Evolutionary conservation across 1,284 basidiomycete genomes (phyloP).

Genomic region (Sparassis latifolia): DNA sequence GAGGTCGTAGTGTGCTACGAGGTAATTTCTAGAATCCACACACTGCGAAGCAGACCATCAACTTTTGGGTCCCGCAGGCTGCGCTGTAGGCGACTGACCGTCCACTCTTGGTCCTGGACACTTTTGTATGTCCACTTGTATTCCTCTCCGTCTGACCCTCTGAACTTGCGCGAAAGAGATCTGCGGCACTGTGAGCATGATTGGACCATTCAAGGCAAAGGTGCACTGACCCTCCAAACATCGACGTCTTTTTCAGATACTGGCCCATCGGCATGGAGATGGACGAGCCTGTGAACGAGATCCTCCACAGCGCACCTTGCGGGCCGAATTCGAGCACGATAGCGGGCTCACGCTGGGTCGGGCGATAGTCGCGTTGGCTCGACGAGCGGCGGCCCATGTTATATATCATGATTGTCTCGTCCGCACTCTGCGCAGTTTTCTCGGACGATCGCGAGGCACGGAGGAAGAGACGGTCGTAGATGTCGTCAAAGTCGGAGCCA

Average conservation of each 20-base stretch:
- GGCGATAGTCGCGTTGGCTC: constrained; percentile 45
- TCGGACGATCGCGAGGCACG: constrained; percentile 44
- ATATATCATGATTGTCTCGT: constrained; percentile 37
- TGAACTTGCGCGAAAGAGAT: constrained; percentile 58
- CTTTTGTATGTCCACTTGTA: constrained; percentile 57
- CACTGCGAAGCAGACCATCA: constrained; percentile 35
- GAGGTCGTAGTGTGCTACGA: constrained; percentile 54
- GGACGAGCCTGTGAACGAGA: constrained; percentile 40
- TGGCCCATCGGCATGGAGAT: constrained; percentile 47
- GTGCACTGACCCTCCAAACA: constrained; percentile 54
- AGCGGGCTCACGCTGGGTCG: constrained; percentile 42
- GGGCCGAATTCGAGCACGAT: constrained; percentile 52
- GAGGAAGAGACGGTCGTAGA: constrained; percentile 67
- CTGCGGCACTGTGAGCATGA: constrained; percentile 25
- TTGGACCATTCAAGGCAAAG: constrained; percentile 1
- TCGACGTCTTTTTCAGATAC: constrained; percentile 52
- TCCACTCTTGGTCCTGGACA: constrained; percentile 57
- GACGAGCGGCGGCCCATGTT: constrained; percentile 57
- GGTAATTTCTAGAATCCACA: constrained; percentile 50
- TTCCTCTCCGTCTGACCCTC: constrained; percentile 55
- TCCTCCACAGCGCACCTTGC: constrained; percentile 47
- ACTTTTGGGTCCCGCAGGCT: constrained; percentile 6
- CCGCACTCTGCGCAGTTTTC: constrained; percentile 4
- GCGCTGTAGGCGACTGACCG: constrained; percentile 36
- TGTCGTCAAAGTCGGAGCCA: constrained; percentile 61